These are phyloP conservation scores for Sphagnum fallax DNA, from an alignment of 228 moss, liverwort and hornwort species.

Conservation along the genomic window DNA sequence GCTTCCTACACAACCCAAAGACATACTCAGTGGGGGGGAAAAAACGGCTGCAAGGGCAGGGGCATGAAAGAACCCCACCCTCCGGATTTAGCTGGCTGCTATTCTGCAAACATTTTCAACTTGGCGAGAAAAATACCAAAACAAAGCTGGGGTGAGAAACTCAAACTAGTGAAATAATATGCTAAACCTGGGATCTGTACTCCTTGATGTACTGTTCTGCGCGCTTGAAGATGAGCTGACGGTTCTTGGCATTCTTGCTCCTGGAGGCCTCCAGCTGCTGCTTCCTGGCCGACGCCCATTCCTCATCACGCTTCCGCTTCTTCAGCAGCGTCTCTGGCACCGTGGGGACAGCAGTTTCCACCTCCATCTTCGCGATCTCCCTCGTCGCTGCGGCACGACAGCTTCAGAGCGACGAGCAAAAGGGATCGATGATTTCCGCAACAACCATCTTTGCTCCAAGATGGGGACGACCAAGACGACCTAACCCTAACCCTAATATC, in stretches of 20 bases:
- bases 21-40: background rate
- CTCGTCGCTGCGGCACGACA: too few relatives aligned
- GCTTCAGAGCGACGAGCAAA: too few relatives aligned
- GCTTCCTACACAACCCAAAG: slow-evolving; percentile 23
- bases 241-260: slow-evolving; percentile 38
- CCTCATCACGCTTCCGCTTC: slow-evolving; percentile 61
- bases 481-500: too few relatives aligned
- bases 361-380: slow-evolving; percentile 3
- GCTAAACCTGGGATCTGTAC: slow-evolving; percentile 38
- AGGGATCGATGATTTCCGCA: too few relatives aligned
- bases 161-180: background rate
- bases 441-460: too few relatives aligned
- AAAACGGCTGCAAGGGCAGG: background rate
- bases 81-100: background rate
- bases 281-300: slow-evolving; percentile 40
- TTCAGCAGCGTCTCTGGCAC: slow-evolving; percentile 57
- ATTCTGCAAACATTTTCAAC: background rate
- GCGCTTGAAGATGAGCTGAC: slow-evolving; percentile 55
- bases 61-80: background rate
- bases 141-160: background rate
- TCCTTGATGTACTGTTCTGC: slow-evolving; percentile 56
- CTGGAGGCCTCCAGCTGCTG: slow-evolving; percentile 28
- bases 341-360: slow-evolving; percentile 20
- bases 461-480: too few relatives aligned
- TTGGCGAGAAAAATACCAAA: too few relatives aligned